phyloP scores from a whole-genome alignment of 2,329 filamentous ascomycete genomes.

The Leptographium lundbergii region DNA sequence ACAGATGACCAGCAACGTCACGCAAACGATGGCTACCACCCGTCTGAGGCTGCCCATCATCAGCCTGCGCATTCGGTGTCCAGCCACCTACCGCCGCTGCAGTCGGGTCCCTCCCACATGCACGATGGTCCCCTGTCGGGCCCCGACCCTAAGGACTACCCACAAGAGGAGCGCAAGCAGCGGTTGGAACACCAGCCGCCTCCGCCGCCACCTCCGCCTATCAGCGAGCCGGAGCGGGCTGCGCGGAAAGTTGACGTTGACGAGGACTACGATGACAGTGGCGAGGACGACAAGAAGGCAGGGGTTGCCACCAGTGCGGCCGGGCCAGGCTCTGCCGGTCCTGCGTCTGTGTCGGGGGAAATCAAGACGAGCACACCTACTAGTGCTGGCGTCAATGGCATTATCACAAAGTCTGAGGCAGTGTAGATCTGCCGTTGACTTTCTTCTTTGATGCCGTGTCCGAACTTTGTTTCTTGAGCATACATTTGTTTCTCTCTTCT shows the following conservation, averaged over 20 bases:
- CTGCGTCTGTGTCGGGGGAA: constrained; percentile 34
- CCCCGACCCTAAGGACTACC: constrained; percentile 38
- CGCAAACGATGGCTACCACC: constrained; percentile 70
- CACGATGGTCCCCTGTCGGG: constrained; percentile 36
- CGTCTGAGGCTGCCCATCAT: constrained; percentile 85
- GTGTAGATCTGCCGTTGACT: constrained; percentile 3
- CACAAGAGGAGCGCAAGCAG: constrained; percentile 41
- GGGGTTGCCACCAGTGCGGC: constrained; percentile 11
- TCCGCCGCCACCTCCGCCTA: constrained; percentile 35
- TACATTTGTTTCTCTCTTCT: neutral
- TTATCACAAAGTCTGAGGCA: constrained; percentile 37
- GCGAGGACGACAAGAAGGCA: constrained; percentile 66
- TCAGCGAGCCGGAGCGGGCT: constrained; percentile 67
- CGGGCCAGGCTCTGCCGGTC: constrained; percentile 13
- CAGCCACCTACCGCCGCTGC: constrained; percentile 50
- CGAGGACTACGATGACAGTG: constrained; percentile 93
- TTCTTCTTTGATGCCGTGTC: neutral
- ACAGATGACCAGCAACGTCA: constrained; percentile 53
- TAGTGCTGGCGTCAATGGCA: constrained; percentile 34
- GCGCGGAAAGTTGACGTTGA: constrained; percentile 94
- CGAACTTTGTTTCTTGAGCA: neutral
- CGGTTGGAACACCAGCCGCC: constrained; percentile 29
- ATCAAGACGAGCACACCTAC: constrained; percentile 39
- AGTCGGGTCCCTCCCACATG: constrained; percentile 40
- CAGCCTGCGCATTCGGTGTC: constrained; percentile 50